These are phyloP conservation scores for Zoysia matrella DNA, from an alignment of 202 grass and related monocot genomes.

Conservation along the genomic window DNA sequence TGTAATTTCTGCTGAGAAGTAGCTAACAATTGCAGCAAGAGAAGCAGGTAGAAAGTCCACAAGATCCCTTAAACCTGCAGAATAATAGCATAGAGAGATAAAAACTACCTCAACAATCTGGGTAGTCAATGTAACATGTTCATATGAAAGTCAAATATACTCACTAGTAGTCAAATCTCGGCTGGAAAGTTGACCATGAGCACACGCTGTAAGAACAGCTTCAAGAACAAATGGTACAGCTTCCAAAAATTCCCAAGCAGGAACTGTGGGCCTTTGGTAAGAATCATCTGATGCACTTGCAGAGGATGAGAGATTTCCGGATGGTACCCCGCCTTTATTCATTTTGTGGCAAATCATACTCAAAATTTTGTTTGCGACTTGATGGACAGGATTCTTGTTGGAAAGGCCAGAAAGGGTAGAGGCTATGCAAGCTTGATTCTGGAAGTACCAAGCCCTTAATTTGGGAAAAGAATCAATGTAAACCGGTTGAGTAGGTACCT, in stretches of 20 bases:
- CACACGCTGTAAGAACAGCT: conserved; percentile 96
- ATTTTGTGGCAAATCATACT: conserved; percentile 95
- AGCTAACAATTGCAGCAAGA: conserved; percentile 86
- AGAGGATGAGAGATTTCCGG: conserved; percentile 68
- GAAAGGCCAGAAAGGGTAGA: conserved; percentile 87
- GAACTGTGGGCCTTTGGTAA: conserved; percentile 68
- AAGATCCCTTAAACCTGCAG: conserved; percentile 92
- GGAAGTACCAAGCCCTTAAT: conserved; percentile 87
- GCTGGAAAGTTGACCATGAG: conserved; percentile 87
- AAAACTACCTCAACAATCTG: conserved; percentile 21
- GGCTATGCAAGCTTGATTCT: conserved; percentile 99
- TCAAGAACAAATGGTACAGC: conserved; percentile 98
- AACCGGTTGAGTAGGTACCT: conserved; percentile 62
- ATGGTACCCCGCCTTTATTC: conserved; percentile 58
- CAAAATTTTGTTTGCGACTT: conserved; percentile 94
- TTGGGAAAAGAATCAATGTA: conserved; percentile 99
- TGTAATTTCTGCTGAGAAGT: conserved; percentile 99
- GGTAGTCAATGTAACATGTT: conserved; percentile 7
- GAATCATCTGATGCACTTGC: conserved; percentile 69
- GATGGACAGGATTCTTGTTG: conserved; percentile 90
- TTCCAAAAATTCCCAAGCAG: conserved; percentile 97
- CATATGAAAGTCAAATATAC: conserved; percentile 32
- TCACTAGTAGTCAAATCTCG: conserved; percentile 93
- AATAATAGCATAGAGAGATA: conserved; percentile 18
- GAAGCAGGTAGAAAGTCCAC: conserved; percentile 98